Base-by-base conservation (phyloP, 768 basidiomycete species). In the Tricholoma matsutake region DNA sequence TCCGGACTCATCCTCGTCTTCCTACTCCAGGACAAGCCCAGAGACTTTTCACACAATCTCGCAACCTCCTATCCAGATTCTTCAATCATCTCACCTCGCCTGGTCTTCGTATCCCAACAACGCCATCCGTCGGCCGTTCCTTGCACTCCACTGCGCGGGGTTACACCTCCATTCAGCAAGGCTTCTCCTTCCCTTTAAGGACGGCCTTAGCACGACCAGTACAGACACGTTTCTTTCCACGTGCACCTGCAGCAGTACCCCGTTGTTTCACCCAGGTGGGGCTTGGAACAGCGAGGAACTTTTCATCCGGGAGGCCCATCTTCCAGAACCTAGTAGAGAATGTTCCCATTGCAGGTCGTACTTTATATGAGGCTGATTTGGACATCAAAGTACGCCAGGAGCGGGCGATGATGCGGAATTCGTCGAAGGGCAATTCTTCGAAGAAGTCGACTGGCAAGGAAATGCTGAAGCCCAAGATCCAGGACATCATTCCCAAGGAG, bases 261-360 rank as follows among this genome's bases (percentile, higher is more conserved):
- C 72, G 83, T 18, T 74, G 74, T 53, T 73, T 89, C 29, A 72
- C 82, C 0, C 87, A 91, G 62, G 82, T 94, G 20, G 93, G 93
- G 4, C 78, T 95, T 2, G 89, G 90, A 37, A 82, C 84, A 0
- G 89, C 87, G 0, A 79, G 92, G 37, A 90, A 86, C 67, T 95
- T 94, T 71, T 86, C 86, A 22, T 83, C 86, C 2, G 81, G 80
- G 10, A 84, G 88, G 2, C 88, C 89, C 3, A 80, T 93, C 47
- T 93, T 94, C 78, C 86, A 92, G 70, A 86, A 89, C 69, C 72
- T 95, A 43, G 85, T 85, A 2, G 83, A 92, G 69, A 92, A 92
- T 67, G 86, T 91, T 0, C 92, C 93, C 6, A 74, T 95, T n/a
- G 81, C 85, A 1, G 83, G 82, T 8, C 83, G 93, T 28, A 87